phyloP scores from a whole-genome alignment of 139 green algal genomes.

The Dunaliella sp. region DNA sequence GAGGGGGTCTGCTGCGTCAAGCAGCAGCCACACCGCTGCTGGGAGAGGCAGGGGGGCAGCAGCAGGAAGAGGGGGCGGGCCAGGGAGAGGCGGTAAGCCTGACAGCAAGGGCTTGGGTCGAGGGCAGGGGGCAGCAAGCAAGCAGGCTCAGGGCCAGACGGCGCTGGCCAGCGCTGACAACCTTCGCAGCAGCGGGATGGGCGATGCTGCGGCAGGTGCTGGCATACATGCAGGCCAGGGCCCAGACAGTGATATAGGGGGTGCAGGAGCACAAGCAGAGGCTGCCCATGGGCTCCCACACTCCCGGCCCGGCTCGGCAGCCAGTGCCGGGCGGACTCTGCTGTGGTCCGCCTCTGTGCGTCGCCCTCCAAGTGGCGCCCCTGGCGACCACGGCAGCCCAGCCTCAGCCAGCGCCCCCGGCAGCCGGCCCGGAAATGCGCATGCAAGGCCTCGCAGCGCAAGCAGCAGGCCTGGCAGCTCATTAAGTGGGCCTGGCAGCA shows the following conservation, averaged over 20 bases:
- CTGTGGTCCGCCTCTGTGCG: not conserved
- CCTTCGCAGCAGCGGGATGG: no score
- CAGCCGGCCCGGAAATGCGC: not conserved
- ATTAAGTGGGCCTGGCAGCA: not conserved
- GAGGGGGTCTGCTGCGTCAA: not conserved
- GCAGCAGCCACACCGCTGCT: not conserved
- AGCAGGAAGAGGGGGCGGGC: no score
- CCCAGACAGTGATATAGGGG: not conserved
- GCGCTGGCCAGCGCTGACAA: no score
- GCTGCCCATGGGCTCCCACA: not conserved
- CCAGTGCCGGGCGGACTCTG: not conserved
- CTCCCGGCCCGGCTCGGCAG: not conserved
- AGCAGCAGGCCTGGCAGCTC: not conserved
- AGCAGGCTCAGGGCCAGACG: no score
- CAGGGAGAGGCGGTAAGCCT: no score
- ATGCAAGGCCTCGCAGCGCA: not conserved
- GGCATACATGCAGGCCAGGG: no score
- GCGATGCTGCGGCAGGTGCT: no score
- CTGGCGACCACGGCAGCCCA: not conserved
- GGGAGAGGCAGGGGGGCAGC: no score
- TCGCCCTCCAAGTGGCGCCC: not conserved
- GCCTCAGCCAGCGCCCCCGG: not conserved
- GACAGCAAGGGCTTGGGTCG: no score
- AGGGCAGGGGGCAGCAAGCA: no score
- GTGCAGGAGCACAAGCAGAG: not conserved